Base-by-base conservation (phyloP, 345 rosid species). In the Citrus hindsii region DNA sequence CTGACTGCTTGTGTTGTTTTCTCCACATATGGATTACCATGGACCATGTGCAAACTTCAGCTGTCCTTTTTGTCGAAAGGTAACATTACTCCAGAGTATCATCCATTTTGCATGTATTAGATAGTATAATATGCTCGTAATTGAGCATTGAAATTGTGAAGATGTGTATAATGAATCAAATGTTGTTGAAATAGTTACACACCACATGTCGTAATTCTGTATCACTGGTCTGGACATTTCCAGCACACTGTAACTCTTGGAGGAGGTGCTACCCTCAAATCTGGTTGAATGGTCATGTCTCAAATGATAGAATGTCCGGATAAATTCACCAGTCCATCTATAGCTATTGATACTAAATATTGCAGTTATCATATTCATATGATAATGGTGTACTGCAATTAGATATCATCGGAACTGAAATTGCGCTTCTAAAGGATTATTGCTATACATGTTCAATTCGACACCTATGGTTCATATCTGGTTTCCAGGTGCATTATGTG, bases 11-110 rank as follows among this genome's bases (percentile, higher is more conserved):
- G 7, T 78, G 25, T 81, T 86, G 12, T 12, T 76, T 69, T 81
- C 61, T 69, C 53, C 73, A 33, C 70, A 19, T 46, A 9, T 77
- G 79, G 79, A 76, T 76, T 75, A 74, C 80, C 75, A 61, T 79
- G 87, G 71, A 79, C 79, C 61, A 9, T 59, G 22, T 81, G 80
- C 85, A 51, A 79, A 83, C 67, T 85, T 53, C 86, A 95, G 99
- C 86, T 93, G 99, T 61, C 99, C 99, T 28, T 95, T 95, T 80
- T 95, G 99, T 84, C 94, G 97, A 46, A 95, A 95, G 98, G 98
- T 95, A 93, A 85, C 69, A 59, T 70, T 27, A n/a, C 24, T 67
- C 7, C 28, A 46, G 33, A 27, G n/a, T 3, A 63, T 33, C 19
- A 46, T 75, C 42, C 27, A 42, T 60, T 71, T 77, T 42, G 19